phyloP scores from a whole-genome alignment of 1,284 basidiomycete genomes.

The Mycosarcoma mackinlayi region DNA sequence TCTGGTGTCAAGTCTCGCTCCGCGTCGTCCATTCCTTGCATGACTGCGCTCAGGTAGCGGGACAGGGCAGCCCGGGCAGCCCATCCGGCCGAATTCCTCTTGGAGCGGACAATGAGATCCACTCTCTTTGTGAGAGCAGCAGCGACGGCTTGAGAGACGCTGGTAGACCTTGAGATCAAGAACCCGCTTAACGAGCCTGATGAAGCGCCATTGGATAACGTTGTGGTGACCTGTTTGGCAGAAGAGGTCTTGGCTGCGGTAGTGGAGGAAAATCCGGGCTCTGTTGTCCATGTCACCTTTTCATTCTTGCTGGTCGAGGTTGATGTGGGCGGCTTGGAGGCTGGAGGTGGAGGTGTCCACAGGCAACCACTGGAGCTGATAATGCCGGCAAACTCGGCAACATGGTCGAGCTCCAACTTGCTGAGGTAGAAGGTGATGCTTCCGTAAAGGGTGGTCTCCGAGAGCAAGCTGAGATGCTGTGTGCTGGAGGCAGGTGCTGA shows the following conservation, averaged over 20 bases:
- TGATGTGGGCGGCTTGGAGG: slow-evolving; percentile 8
- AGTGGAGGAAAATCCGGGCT: slow-evolving; percentile 21
- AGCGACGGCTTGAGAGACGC: slow-evolving; percentile 51
- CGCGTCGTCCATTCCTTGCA: slow-evolving; percentile 34
- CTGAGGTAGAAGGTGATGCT: slow-evolving; percentile 62
- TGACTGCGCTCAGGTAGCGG: slow-evolving; percentile 49
- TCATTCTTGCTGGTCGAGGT: neutral
- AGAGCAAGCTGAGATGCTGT: slow-evolving; percentile 57
- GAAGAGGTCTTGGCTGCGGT: neutral
- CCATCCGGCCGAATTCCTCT: slow-evolving; percentile 45
- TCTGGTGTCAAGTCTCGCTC: slow-evolving; percentile 28
- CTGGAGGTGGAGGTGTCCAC: slow-evolving; percentile 50
- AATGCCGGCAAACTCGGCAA: slow-evolving; percentile 51
- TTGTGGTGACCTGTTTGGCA: neutral
- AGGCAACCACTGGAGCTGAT: slow-evolving; percentile 56
- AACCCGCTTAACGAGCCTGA: slow-evolving; percentile 31
- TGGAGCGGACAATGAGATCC: slow-evolving; percentile 47
- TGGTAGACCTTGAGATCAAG: slow-evolving; percentile 42
- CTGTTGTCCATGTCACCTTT: slow-evolving; percentile 37
- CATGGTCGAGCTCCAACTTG: slow-evolving; percentile 50
- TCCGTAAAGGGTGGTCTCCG: slow-evolving; percentile 55
- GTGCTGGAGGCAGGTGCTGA: slow-evolving; percentile 56
- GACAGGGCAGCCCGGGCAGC: slow-evolving; percentile 44
- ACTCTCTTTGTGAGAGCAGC: slow-evolving; percentile 55
- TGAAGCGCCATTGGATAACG: neutral